Conservation (phyloP, 352 stramenopile genomes). For the Pythium aquatile region DNA sequence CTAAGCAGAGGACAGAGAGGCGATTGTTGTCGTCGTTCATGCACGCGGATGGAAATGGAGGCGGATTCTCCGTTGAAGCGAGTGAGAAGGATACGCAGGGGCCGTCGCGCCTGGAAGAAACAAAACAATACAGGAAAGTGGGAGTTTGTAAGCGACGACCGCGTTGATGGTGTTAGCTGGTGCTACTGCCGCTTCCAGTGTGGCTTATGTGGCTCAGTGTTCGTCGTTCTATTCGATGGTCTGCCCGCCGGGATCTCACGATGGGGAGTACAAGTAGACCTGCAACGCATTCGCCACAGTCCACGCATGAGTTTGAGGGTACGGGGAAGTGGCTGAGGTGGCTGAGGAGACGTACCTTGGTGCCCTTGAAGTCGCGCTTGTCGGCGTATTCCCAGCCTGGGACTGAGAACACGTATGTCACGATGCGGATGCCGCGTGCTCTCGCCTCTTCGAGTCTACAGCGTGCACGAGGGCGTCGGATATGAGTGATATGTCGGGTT, state of each 20-base stretch:
- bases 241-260: neutral
- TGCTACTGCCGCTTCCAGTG: neutral
- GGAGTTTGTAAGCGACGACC: neutral
- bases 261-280: slow-evolving; percentile 59
- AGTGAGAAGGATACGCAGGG: neutral
- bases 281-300: slow-evolving; percentile 12
- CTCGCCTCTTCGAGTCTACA: slow-evolving; percentile 70
- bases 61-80: neutral
- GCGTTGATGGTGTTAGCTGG: neutral
- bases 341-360: slow-evolving; percentile 45
- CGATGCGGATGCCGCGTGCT: slow-evolving; percentile 56
- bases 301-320: neutral
- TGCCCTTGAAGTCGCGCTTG: slow-evolving; percentile 78
- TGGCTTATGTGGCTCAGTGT: neutral
- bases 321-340: neutral
- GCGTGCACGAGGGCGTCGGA: neutral
- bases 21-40: too few species aligned
- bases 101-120: neutral
- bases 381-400: slow-evolving; percentile 60
- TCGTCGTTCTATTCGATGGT: too few species aligned
- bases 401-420: slow-evolving; percentile 83
- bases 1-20: slow-evolving; percentile 31
- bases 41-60: neutral
- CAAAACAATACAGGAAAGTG: slow-evolving; percentile 5
- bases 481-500: neutral